Conservation (phyloP, 208 protist genomes). For the Trypanosoma conorhini region DNA sequence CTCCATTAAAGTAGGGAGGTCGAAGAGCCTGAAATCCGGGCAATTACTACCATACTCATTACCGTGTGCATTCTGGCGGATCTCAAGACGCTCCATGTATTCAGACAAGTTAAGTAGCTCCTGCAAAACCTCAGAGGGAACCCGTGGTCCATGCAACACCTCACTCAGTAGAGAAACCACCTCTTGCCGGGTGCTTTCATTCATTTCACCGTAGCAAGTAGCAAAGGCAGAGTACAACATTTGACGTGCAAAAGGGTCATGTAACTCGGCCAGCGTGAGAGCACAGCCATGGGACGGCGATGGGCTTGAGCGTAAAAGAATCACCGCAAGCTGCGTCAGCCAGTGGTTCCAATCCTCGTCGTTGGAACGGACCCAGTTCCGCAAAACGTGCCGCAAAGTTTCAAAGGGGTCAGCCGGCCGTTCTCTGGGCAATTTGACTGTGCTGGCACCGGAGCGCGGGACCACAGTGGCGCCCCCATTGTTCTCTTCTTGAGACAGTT, state of each 20-base stretch:
- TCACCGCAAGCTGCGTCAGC: constrained; percentile 79
- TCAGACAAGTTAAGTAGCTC: constrained; percentile 96
- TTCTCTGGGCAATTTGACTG: not conserved
- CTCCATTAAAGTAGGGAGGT: constrained; percentile 88
- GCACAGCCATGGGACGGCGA: constrained; percentile 74
- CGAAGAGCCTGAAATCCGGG: constrained; percentile 69
- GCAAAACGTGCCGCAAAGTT: constrained; percentile 52
- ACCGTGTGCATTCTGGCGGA: constrained; percentile 54
- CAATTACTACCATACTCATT: constrained; percentile 37
- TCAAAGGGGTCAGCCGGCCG: constrained; percentile 45
- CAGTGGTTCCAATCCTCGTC: constrained; percentile 87
- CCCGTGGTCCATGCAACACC: constrained; percentile 69
- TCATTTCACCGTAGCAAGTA: constrained; percentile 81
- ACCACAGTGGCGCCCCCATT: not conserved
- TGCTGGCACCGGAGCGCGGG: not conserved
- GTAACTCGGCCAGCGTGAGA: constrained; percentile 72
- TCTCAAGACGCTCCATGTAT: constrained; percentile 96
- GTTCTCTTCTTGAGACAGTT: not conserved
- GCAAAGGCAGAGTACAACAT: constrained; percentile 91
- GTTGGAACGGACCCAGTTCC: constrained; percentile 54
- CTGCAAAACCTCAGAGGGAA: constrained; percentile 93
- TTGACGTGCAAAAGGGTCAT: constrained; percentile 88
- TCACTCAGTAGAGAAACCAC: constrained; percentile 61
- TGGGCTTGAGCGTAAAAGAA: constrained; percentile 83
- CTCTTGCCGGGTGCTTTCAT: constrained; percentile 44